phyloP scores from a whole-genome alignment of 2,329 filamentous ascomycete species.

The Cryphonectria carpinicola region DNA sequence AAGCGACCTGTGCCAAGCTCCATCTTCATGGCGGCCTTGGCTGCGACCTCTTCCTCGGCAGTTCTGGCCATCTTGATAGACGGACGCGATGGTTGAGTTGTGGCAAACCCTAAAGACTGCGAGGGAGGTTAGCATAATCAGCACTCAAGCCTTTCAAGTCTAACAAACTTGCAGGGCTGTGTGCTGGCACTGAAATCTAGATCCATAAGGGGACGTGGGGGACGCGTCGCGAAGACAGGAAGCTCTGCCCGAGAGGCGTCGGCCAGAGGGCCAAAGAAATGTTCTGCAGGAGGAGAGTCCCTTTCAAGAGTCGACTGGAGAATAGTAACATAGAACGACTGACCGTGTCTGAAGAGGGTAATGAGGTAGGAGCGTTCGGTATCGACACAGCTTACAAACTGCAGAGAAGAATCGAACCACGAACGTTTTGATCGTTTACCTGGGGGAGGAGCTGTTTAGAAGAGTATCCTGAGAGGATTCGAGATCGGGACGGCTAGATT shows the following conservation, averaged over 20 bases:
- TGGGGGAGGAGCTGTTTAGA: neutral
- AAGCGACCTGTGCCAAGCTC: constrained; percentile 38
- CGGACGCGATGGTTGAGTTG: neutral
- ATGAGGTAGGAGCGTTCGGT: neutral
- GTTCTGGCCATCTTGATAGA: neutral
- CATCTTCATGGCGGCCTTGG: constrained; percentile 20
- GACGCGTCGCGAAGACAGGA: neutral
- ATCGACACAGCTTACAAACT: neutral
- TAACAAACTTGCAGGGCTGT: neutral
- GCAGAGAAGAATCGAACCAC: neutral
- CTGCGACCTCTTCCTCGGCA: constrained; percentile 4
- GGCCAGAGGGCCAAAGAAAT: neutral
- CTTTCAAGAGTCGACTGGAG: neutral
- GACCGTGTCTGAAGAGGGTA: neutral
- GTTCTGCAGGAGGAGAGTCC: neutral
- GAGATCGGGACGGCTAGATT: neutral
- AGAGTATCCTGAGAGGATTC: neutral
- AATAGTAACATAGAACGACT: neutral
- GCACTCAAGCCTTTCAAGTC: neutral
- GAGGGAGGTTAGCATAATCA: neutral
- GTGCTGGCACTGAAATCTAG: neutral
- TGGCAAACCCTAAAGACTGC: neutral
- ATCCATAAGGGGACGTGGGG: neutral
- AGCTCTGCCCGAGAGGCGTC: neutral
- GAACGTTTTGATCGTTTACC: neutral